A percentile compares a stretch with the other conserved stretches of the same genome.
phyloP scores from a whole-genome alignment of 2,329 filamentous ascomycete species.

The Hymenoscyphus infarciens region DNA sequence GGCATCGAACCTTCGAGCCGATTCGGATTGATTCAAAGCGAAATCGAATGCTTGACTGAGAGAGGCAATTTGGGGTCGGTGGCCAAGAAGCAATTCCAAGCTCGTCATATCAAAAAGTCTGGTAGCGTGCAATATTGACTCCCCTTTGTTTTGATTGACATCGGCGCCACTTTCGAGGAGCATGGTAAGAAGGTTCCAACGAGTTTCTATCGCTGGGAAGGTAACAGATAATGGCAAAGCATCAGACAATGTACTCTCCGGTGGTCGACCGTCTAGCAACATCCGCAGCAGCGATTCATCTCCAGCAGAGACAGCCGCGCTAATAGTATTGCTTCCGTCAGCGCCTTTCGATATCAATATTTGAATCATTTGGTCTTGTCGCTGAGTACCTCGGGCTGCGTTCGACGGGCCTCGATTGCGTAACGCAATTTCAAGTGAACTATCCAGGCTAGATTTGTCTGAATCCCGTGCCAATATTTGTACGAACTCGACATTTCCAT shows the following conservation, averaged over 20 bases:
- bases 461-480: slow-evolving; percentile 8
- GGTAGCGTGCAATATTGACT: slow-evolving; percentile 6
- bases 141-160: slow-evolving; percentile 9
- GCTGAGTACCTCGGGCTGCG: neutral
- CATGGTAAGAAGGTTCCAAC: slow-evolving; percentile 1
- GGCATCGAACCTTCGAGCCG: slow-evolving; percentile 8
- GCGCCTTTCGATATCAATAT: slow-evolving; percentile 8
- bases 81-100: slow-evolving; percentile 3
- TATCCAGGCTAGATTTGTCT: slow-evolving; percentile 8
- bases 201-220: neutral
- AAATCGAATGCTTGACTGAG: slow-evolving; percentile 11
- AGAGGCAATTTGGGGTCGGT: slow-evolving; percentile 6
- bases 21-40: slow-evolving; percentile 5
- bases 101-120: slow-evolving; percentile 8
- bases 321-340: slow-evolving; percentile 11
- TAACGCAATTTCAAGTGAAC: slow-evolving; percentile 11
- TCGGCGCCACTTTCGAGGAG: slow-evolving; percentile 11
- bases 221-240: slow-evolving; percentile 6
- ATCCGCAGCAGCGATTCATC: slow-evolving; percentile 6
- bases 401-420: neutral
- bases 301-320: slow-evolving; percentile 8
- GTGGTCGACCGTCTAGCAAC: slow-evolving; percentile 11
- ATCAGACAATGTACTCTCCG: neutral
- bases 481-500: slow-evolving; percentile 8
- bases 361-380: slow-evolving; percentile 9